Percentiles rank a stretch among this genome's conserved stretches.
Evolutionary conservation across 1,284 basidiomycete genomes (phyloP).

Genomic region (Ganoderma multipileum): DNA sequence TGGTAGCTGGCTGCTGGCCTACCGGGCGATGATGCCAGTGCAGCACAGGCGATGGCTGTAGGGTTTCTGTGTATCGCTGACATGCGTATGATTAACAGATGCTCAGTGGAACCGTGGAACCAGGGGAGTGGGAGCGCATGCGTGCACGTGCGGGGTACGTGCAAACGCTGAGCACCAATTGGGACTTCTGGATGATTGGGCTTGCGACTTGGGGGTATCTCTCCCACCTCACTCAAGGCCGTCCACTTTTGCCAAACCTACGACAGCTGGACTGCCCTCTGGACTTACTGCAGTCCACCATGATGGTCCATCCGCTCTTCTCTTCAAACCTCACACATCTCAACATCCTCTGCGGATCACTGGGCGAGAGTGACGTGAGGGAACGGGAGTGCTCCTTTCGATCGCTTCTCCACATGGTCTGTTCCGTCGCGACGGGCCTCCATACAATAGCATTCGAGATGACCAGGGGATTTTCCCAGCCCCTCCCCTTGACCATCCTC

Average conservation of each 20-base stretch:
- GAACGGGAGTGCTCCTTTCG: constrained; percentile 1
- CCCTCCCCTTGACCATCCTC: background rate
- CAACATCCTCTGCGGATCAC: background rate
- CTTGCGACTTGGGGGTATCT: background rate
- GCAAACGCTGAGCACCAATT: background rate
- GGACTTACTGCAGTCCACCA: background rate
- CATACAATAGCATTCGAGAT: background rate
- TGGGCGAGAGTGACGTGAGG: background rate
- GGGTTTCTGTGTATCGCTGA: background rate
- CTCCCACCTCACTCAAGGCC: background rate
- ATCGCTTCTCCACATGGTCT: background rate
- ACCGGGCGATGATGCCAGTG: too few relatives aligned
- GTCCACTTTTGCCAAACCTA: background rate
- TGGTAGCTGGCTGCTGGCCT: too few relatives aligned
- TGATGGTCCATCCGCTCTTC: background rate
- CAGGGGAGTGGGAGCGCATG: background rate
- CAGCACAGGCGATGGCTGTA: too few relatives aligned
- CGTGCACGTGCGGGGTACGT: background rate
- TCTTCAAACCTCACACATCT: background rate
- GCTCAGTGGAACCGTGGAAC: background rate
- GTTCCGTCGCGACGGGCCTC: background rate
- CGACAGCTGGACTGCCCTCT: background rate
- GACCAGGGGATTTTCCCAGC: too few relatives aligned
- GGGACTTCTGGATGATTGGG: background rate
- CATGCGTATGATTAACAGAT: background rate